A percentile compares a stretch with the other conserved stretches of the same genome.
Evolutionary conservation across 202 grass and related monocot species (phyloP).

Genomic region (Schoenoplectus tabernaemontani): DNA sequence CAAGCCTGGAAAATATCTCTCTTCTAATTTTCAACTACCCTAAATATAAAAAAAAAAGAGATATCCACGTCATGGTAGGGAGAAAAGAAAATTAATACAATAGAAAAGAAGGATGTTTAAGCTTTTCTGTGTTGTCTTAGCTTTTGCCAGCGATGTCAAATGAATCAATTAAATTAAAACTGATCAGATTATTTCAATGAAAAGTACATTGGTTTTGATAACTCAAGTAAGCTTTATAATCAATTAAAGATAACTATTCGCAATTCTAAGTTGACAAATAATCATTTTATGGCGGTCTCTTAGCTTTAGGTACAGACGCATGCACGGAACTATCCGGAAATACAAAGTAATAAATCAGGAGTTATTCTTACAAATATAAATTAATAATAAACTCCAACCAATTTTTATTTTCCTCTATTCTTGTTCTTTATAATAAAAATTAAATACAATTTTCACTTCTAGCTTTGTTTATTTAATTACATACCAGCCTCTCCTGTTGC

Average conservation of each 20-base stretch:
- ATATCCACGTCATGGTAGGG: slow-evolving; percentile 1
- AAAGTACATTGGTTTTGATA: neutral
- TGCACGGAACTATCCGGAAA: neutral
- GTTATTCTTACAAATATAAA: neutral
- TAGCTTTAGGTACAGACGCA: neutral
- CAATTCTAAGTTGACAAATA: neutral
- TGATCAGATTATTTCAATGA: neutral
- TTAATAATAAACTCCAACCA: neutral
- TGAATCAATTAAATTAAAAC: neutral
- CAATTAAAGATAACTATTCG: neutral
- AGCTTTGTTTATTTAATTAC: neutral
- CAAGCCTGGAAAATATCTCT: slow-evolving; percentile 19
- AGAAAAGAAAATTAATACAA: neutral
- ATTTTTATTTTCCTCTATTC: neutral
- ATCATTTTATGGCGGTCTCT: neutral
- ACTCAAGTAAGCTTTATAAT: neutral
- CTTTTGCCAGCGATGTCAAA: slow-evolving; percentile 11
- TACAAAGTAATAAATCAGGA: neutral
- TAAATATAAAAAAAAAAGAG: neutral
- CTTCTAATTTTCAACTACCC: slow-evolving; percentile 15
- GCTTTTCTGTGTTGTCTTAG: slow-evolving; percentile 12
- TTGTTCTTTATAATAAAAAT: neutral
- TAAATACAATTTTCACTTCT: neutral
- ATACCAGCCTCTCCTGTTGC: neutral
- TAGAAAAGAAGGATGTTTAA: neutral